These are phyloP conservation scores for Climacium dendroides DNA, from an alignment of 225 moss, liverwort and hornwort species.

Conservation along the genomic window DNA sequence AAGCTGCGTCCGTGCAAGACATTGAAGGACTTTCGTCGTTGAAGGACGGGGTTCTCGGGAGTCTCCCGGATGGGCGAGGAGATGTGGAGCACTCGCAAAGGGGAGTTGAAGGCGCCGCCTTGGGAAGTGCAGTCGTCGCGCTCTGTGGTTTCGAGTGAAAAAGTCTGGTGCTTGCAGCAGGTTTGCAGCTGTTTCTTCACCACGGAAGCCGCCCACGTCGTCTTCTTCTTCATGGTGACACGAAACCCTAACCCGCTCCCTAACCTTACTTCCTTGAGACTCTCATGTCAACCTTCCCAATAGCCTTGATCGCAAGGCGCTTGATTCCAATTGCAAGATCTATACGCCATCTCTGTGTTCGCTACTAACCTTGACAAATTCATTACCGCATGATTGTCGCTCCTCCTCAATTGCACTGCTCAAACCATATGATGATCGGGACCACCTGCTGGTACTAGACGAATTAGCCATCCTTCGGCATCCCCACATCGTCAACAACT, in stretches of 20 bases:
- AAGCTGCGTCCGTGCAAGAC: conserved; percentile 18
- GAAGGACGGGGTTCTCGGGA: neutral
- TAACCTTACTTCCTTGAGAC: neutral
- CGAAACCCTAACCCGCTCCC: neutral
- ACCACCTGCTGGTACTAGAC: neutral
- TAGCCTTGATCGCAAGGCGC: neutral
- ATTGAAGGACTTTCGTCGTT: conserved; percentile 26
- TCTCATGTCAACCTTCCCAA: neutral
- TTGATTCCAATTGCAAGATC: neutral
- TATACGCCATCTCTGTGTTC: neutral
- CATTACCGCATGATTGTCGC: neutral
- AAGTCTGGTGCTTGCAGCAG: conserved; percentile 32
- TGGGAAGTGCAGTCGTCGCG: conserved; percentile 24
- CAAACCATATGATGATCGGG: neutral
- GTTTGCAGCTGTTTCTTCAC: conserved; percentile 54
- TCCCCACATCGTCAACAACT: neutral
- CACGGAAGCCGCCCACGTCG: conserved; percentile 38
- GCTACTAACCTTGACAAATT: neutral
- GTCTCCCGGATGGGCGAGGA: conserved; percentile 30
- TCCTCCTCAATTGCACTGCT: neutral
- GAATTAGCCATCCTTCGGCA: neutral
- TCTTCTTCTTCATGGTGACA: conserved; percentile 42
- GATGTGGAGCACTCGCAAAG: conserved; percentile 14
- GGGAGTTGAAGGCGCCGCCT: neutral
- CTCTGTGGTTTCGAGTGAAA: conserved; percentile 30